These are phyloP conservation scores for Escallonia herrerae DNA, from an alignment of 129 eudicot genomes.

Conservation along the genomic window DNA sequence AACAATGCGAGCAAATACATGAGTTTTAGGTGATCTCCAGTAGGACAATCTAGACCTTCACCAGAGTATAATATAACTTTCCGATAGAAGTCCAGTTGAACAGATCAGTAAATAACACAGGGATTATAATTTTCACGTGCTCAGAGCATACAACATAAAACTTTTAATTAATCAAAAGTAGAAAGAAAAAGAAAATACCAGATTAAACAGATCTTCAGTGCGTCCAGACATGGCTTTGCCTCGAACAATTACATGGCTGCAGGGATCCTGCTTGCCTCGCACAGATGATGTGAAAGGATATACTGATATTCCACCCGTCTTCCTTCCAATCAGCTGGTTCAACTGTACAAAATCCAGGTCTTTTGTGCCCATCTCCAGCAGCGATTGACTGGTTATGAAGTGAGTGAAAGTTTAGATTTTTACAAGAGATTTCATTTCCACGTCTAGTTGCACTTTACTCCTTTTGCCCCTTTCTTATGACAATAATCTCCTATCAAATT, in stretches of 20 bases:
- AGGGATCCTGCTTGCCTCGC: slow-evolving; percentile 62
- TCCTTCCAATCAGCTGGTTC: slow-evolving; percentile 93
- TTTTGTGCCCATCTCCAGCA: slow-evolving; percentile 98
- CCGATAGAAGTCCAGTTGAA: too few species aligned
- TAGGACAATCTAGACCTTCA: too few species aligned
- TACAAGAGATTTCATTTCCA: too few species aligned
- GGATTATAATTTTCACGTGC: neutral
- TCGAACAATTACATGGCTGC: slow-evolving; percentile 76
- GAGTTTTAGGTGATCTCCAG: too few species aligned
- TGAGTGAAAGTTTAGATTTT: neutral
- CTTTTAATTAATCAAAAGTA: neutral
- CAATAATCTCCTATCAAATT: too few species aligned
- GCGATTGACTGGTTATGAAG: slow-evolving; percentile 76
- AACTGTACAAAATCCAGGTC: slow-evolving; percentile 94
- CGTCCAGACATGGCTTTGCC: slow-evolving; percentile 98
- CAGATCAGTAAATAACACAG: neutral
- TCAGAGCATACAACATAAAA: neutral
- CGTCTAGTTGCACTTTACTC: too few species aligned
- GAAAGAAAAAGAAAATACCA: slow-evolving; percentile 44
- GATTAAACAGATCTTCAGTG: slow-evolving; percentile 77
- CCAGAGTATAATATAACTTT: too few species aligned
- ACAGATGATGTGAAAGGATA: slow-evolving; percentile 87
- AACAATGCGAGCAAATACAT: too few species aligned
- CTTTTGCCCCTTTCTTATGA: too few species aligned
- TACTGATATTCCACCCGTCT: slow-evolving; percentile 93